phyloP scores from a whole-genome alignment of 495 filamentous ascomycete species.

The Lepidopterella palustris region DNA sequence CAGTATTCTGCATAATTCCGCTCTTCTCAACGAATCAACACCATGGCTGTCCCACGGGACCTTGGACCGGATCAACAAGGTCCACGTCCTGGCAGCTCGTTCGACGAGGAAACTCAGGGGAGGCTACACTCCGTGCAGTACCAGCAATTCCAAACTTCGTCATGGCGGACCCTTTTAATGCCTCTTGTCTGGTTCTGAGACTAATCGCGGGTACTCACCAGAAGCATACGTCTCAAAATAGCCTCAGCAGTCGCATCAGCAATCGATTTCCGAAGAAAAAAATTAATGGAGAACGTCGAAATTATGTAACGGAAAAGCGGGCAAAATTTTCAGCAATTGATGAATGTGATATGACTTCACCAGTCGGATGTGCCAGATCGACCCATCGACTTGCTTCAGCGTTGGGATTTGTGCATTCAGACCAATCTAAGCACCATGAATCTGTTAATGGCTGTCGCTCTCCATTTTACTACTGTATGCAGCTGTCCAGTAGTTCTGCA shows the following conservation, averaged over 20 bases:
- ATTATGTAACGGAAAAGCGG: neutral
- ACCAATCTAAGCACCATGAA: neutral
- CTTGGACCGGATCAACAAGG: constrained; percentile 9
- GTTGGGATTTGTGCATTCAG: neutral
- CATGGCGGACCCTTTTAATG: too few relatives aligned
- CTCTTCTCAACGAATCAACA: constrained; percentile 13
- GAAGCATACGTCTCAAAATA: too few relatives aligned
- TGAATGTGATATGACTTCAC: neutral
- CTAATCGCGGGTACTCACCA: too few relatives aligned
- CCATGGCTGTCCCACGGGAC: constrained; percentile 9
- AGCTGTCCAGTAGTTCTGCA: neutral
- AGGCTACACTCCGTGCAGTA: constrained; percentile 3
- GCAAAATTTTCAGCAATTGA: neutral
- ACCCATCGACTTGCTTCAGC: neutral
- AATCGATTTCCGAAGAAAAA: too few relatives aligned
- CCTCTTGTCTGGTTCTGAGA: too few relatives aligned
- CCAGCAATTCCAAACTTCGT: constrained; percentile 6
- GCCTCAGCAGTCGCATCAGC: too few relatives aligned
- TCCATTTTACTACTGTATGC: neutral
- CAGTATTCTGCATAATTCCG: constrained; percentile 18
- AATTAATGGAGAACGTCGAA: too few relatives aligned
- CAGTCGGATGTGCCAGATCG: neutral
- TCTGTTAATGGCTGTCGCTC: neutral
- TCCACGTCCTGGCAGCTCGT: constrained; percentile 14
- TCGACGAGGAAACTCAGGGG: too few relatives aligned